These are phyloP conservation scores for Aspergillus pseudoterreus DNA, from an alignment of 2,329 filamentous ascomycete genomes.

Conservation along the genomic window DNA sequence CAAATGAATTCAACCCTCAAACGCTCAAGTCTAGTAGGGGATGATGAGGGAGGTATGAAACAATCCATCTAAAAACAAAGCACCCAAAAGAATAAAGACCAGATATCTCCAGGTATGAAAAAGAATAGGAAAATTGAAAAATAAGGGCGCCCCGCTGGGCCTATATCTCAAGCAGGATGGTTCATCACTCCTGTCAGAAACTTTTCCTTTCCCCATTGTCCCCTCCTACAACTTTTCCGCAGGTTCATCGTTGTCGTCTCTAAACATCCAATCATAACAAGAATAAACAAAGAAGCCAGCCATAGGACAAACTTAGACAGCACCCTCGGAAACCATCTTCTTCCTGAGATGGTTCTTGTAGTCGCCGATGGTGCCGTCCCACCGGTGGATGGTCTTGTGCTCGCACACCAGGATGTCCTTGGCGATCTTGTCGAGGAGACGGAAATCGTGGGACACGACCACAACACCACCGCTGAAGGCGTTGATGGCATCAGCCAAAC, in stretches of 20 bases:
- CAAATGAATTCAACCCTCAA: conserved; percentile 17
- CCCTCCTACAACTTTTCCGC: conserved; percentile 10
- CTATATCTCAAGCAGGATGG: conserved; percentile 16
- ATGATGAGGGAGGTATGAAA: conserved; percentile 18
- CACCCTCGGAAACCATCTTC: conserved; percentile 91
- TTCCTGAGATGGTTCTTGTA: conserved; percentile 99
- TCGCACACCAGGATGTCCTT: conserved; percentile 99
- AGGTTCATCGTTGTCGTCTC: conserved; percentile 15
- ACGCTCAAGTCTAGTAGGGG: conserved; percentile 18
- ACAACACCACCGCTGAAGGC: conserved; percentile 94
- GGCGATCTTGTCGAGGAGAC: conserved; percentile 97
- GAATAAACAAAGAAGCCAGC: background rate
- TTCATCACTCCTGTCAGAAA: conserved; percentile 18
- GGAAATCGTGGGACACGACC: conserved; percentile 98
- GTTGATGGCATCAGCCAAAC: conserved; percentile 95
- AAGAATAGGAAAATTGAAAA: background rate
- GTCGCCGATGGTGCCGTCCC: conserved; percentile 83
- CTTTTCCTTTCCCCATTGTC: background rate
- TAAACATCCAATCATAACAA: conserved; percentile 32
- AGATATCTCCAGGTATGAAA: conserved; percentile 17
- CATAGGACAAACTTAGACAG: conserved; percentile 60
- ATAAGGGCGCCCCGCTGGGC: background rate
- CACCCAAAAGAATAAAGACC: conserved; percentile 17
- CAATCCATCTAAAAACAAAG: conserved; percentile 20
- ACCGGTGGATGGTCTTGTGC: conserved; percentile 87